Conservation (phyloP, 257 asterid species). For the Mitragyna speciosa region DNA sequence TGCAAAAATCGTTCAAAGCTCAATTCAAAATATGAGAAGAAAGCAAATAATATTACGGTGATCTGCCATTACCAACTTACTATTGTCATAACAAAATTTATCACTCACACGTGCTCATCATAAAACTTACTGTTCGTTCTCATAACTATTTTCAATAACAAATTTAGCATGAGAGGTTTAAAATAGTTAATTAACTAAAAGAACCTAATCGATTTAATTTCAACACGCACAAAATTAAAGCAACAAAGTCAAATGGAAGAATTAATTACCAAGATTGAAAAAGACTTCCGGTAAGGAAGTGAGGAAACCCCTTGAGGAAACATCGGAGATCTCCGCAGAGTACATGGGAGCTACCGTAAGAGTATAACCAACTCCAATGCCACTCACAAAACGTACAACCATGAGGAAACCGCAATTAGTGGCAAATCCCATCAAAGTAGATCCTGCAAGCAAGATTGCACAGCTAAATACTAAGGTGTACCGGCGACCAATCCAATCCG, state of each 20-base stretch:
- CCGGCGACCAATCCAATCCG: constrained; percentile 49
- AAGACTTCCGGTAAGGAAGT: constrained; percentile 47
- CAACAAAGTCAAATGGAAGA: neutral
- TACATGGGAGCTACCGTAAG: constrained; percentile 46
- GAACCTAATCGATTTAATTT: neutral
- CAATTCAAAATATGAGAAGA: too few relatives aligned
- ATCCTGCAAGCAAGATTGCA: constrained; percentile 40
- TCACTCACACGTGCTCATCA: too few relatives aligned
- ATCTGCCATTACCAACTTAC: too few relatives aligned
- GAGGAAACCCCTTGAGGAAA: constrained; percentile 43
- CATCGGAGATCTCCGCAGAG: constrained; percentile 42
- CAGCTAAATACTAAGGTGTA: constrained; percentile 36
- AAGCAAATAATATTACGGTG: too few relatives aligned
- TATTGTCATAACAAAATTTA: too few relatives aligned
- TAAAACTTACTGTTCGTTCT: too few relatives aligned
- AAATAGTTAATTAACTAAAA: neutral
- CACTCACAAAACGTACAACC: constrained; percentile 42
- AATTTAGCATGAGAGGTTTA: too few relatives aligned
- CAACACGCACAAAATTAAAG: neutral
- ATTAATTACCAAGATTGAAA: constrained; percentile 33
- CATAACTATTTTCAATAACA: too few relatives aligned
- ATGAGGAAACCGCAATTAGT: constrained; percentile 37
- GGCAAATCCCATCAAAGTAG: constrained; percentile 42
- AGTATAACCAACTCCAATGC: constrained; percentile 46
- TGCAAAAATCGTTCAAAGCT: too few relatives aligned